A percentile compares a stretch with the other conserved stretches of the same genome.
These are phyloP conservation scores for Berkeleyomyces basicola DNA, from an alignment of 2,329 filamentous ascomycete species.

Conservation along the genomic window DNA sequence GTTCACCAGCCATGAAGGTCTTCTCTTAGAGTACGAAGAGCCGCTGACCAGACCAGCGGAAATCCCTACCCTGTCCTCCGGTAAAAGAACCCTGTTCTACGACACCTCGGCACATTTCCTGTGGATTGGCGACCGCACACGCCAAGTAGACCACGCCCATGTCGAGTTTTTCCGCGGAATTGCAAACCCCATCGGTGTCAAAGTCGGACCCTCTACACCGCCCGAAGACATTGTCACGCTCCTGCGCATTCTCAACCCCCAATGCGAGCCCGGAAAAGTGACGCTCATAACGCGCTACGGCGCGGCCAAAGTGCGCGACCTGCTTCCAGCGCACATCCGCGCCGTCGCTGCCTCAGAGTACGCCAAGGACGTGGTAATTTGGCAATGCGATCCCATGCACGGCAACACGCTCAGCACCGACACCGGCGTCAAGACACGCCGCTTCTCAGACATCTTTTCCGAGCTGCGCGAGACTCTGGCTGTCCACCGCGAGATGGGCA, in stretches of 20 bases:
- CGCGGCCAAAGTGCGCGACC: constrained; percentile 52
- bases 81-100: constrained; percentile 37
- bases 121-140: constrained; percentile 94
- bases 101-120: constrained; percentile 93
- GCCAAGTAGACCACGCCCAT: constrained; percentile 83
- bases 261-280: constrained; percentile 72
- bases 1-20: constrained; percentile 87
- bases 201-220: constrained; percentile 78
- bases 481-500: constrained; percentile 70
- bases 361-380: constrained; percentile 48
- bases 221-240: constrained; percentile 59
- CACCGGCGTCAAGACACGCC: constrained; percentile 75
- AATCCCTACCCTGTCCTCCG: constrained; percentile 36
- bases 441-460: constrained; percentile 76
- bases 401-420: constrained; percentile 58
- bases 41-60: constrained; percentile 62
- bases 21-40: constrained; percentile 90
- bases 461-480: constrained; percentile 71
- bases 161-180: constrained; percentile 96
- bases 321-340: constrained; percentile 73
- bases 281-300: constrained; percentile 95
- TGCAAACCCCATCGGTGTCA: constrained; percentile 89
- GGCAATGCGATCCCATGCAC: constrained; percentile 99
- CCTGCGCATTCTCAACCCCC: constrained; percentile 73
- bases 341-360: constrained; percentile 69